Evolutionary conservation across 495 filamentous ascomycete genomes (phyloP), one percentile per base, ranked within the genome.

Genomic region (Bryoglossum gracile): DNA sequence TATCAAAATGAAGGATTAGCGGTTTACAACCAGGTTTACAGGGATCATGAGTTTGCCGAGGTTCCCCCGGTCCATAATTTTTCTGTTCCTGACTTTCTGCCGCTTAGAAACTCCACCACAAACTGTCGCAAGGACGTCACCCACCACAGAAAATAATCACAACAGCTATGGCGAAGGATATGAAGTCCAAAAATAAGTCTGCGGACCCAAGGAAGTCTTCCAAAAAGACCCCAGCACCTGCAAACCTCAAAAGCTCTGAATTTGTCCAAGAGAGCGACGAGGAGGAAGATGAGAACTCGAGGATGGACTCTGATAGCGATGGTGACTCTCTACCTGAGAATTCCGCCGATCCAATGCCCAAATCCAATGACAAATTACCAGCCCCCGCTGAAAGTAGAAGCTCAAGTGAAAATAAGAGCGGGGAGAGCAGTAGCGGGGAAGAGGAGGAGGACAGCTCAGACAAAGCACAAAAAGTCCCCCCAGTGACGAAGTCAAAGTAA

Each of bases 331-430:
- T 50, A 16, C 56, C 51, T 16, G 37, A 28, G 17, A 59, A 49
- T 22, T 32, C 39, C 8, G 30, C 43, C 18, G 19, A 21, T 24
- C 11, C 18, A 9, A 19, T 19, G 8, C 24, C 37, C 9, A 40
- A 39, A 24, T 22, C 28, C 41, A 56, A 47, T 50, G 46, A 46
- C 36, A 46, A 50, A 47, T 17, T 33, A 14, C 32, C 22, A 17
- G 33, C 39, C 0, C 36, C 49, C 16, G 19, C 11, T 22, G 42
- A 35, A 13, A 53, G 35, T 43, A 50, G 37, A 30, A 63, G 51
- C 18, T 67, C 65, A 18, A 65, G 59, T 42, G 67, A 65, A 40
- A 68, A 62, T 51, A 67, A 68, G 13, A 67, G 62, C 8, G 55
- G 62, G 30, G 62, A 45, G n/a, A 48, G 22, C 13, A 34, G 32